Conservation (phyloP, 192 early-diverging fungal genomes). For the Coemansia sp. region DNA sequence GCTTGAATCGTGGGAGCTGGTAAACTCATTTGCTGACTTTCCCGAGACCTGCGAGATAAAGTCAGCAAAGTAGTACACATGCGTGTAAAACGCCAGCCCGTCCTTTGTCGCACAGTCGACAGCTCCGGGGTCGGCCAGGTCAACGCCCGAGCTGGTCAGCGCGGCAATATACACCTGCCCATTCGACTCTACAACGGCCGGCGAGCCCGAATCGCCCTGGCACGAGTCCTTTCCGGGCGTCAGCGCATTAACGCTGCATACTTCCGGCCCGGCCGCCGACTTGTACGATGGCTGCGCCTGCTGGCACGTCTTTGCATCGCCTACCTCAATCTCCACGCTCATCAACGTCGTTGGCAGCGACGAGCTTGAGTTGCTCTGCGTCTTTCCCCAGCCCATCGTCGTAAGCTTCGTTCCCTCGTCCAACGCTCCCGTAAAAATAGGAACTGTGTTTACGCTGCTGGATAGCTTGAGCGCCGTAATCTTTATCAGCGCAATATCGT, state of each 20-base stretch:
- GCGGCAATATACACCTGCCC: constrained; percentile 22
- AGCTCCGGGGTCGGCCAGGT: constrained; percentile 23
- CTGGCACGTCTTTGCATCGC: constrained; percentile 19
- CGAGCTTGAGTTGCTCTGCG: constrained; percentile 11
- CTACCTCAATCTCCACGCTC: constrained; percentile 30
- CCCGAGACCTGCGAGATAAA: constrained; percentile 31
- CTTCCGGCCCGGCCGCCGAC: constrained; percentile 29
- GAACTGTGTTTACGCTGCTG: not conserved
- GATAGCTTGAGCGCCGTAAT: constrained; percentile 3
- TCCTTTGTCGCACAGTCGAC: constrained; percentile 30
- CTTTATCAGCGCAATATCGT: constrained; percentile 48
- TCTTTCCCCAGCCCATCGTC: constrained; percentile 55
- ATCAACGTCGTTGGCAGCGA: constrained; percentile 22
- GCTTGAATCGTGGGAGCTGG: constrained; percentile 1
- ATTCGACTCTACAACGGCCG: constrained; percentile 18
- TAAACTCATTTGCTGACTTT: not conserved
- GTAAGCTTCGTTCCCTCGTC: constrained; percentile 21
- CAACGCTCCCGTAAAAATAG: constrained; percentile 28
- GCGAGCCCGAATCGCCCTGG: constrained; percentile 51
- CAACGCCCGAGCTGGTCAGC: constrained; percentile 40
- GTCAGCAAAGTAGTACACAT: constrained; percentile 33
- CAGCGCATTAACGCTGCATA: constrained; percentile 43
- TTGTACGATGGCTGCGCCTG: constrained; percentile 18
- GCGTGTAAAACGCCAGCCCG: constrained; percentile 50
- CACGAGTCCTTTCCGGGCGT: constrained; percentile 53